Evolutionary conservation across 2,329 filamentous ascomycete species (phyloP).

Genomic region (Cordyceps cicadae): DNA sequence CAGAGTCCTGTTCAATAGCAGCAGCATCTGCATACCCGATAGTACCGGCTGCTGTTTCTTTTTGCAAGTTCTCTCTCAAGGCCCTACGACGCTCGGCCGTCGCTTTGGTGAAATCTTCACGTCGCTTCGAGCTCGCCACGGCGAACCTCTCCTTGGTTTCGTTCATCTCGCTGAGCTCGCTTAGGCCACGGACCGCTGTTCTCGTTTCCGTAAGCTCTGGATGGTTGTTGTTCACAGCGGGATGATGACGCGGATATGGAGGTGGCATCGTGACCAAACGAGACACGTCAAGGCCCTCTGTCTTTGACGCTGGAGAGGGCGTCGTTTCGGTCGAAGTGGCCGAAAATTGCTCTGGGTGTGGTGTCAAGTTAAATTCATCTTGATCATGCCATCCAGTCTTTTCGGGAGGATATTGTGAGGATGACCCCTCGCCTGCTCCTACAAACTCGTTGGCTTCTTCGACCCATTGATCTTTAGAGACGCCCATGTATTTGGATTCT

Average conservation of each 20-base stretch:
- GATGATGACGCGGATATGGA: slow-evolving; percentile 88
- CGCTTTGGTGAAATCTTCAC: slow-evolving; percentile 45
- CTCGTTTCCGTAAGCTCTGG: slow-evolving; percentile 77
- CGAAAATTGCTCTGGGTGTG: slow-evolving; percentile 36
- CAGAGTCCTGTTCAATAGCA: slow-evolving; percentile 67
- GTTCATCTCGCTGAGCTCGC: slow-evolving; percentile 64
- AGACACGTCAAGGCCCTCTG: slow-evolving; percentile 68
- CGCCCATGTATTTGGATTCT: slow-evolving; percentile 95
- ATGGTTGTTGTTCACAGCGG: slow-evolving; percentile 92
- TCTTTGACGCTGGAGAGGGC: slow-evolving; percentile 38
- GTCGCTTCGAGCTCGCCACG: slow-evolving; percentile 47
- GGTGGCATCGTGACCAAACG: slow-evolving; percentile 87
- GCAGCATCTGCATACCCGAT: slow-evolving; percentile 79
- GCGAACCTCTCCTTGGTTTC: slow-evolving; percentile 56
- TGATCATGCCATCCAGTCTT: slow-evolving; percentile 48
- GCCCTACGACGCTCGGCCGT: slow-evolving; percentile 49
- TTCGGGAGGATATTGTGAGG: slow-evolving; percentile 45
- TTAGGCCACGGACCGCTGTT: slow-evolving; percentile 62
- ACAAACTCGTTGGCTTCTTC: slow-evolving; percentile 32
- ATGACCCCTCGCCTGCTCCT: slow-evolving; percentile 31
- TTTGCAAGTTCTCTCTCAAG: slow-evolving; percentile 67
- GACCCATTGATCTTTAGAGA: slow-evolving; percentile 71
- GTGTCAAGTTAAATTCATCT: slow-evolving; percentile 32
- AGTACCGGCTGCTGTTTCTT: slow-evolving; percentile 66
- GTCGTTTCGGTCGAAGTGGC: slow-evolving; percentile 31